Percentiles rank a stretch among this genome's conserved stretches.
Conservation (phyloP, 192 early-diverging fungal species). For the Thoreauomyces humboldtii region DNA sequence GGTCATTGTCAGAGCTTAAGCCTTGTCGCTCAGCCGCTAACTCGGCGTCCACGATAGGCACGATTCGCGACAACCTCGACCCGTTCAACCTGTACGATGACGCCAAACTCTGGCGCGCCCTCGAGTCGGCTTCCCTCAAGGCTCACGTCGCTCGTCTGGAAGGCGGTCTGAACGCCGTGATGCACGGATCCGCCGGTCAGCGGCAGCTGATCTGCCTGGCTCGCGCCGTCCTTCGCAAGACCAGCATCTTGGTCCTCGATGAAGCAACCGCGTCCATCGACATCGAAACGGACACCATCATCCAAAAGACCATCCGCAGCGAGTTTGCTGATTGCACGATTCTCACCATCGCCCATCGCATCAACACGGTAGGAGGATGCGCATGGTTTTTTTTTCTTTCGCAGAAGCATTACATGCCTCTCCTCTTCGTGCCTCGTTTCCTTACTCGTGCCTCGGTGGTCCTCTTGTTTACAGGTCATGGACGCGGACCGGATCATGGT, state of each 20-base stretch:
- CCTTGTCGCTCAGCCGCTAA: too few species aligned
- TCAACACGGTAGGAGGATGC: conserved; percentile 70
- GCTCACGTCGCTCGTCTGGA: conserved; percentile 57
- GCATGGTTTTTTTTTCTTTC: neutral
- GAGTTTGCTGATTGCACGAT: conserved; percentile 77
- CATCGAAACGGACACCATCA: conserved; percentile 63
- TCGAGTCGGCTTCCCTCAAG: conserved; percentile 66
- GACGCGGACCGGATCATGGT: conserved; percentile 50
- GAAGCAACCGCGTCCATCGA: conserved; percentile 78
- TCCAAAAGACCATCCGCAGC: conserved; percentile 71
- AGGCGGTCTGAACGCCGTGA: conserved; percentile 65
- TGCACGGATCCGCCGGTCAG: conserved; percentile 32
- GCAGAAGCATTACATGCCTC: too few species aligned
- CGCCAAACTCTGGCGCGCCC: conserved; percentile 43
- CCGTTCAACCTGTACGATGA: conserved; percentile 47
- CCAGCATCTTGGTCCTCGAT: conserved; percentile 78
- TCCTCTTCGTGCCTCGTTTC: too few species aligned
- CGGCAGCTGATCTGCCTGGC: conserved; percentile 70
- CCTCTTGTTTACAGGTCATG: too few species aligned
- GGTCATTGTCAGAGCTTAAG: too few species aligned
- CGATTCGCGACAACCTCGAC: conserved; percentile 56
- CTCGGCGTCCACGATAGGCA: too few species aligned
- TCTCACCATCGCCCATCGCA: conserved; percentile 77
- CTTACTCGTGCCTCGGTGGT: too few species aligned
- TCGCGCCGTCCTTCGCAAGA: conserved; percentile 54